Percentiles rank a stretch among this genome's conserved stretches.
Evolutionary conservation across 148 eudicot genomes (phyloP).

Genomic region (Chenopodium quinoa): DNA sequence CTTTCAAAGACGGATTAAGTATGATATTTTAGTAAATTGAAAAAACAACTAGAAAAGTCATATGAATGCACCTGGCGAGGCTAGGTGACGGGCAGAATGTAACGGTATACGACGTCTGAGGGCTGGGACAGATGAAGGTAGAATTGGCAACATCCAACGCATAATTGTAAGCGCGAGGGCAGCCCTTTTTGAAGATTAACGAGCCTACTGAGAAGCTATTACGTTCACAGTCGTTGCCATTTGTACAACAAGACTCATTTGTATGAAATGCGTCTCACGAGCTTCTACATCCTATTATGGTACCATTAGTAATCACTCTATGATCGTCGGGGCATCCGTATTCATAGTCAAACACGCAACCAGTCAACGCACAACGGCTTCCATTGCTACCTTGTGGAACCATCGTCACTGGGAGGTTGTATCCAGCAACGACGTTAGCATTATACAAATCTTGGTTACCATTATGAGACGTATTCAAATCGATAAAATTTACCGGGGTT

Average conservation of each 20-base stretch:
- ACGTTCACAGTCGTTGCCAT: constrained; percentile 35
- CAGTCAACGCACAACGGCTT: constrained; percentile 36
- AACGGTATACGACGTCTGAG: constrained; percentile 39
- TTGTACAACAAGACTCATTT: constrained; percentile 38
- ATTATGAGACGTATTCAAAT: constrained; percentile 25
- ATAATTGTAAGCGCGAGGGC: constrained; percentile 63
- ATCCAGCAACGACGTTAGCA: constrained; percentile 62
- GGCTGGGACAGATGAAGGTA: constrained; percentile 48
- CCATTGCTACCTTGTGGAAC: constrained; percentile 45
- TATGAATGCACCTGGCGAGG: background rate
- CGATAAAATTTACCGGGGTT: constrained; percentile 43
- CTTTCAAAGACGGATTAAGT: too few relatives aligned
- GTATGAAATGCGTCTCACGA: constrained; percentile 42
- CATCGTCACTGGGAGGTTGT: constrained; percentile 56
- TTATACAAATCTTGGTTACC: background rate
- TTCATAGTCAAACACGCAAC: constrained; percentile 39
- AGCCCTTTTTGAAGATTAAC: constrained; percentile 45
- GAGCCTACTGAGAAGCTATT: constrained; percentile 36
- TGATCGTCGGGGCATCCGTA: constrained; percentile 43
- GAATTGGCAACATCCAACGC: constrained; percentile 54
- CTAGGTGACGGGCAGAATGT: constrained; percentile 60
- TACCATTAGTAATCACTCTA: constrained; percentile 15
- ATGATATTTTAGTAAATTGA: too few relatives aligned
- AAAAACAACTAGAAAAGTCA: background rate
- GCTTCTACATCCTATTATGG: constrained; percentile 32